Percentiles rank a stretch among this genome's conserved stretches.
Evolutionary conservation across 2,329 filamentous ascomycete species (phyloP).

Genomic region (Annulohypoxylon truncatum): DNA sequence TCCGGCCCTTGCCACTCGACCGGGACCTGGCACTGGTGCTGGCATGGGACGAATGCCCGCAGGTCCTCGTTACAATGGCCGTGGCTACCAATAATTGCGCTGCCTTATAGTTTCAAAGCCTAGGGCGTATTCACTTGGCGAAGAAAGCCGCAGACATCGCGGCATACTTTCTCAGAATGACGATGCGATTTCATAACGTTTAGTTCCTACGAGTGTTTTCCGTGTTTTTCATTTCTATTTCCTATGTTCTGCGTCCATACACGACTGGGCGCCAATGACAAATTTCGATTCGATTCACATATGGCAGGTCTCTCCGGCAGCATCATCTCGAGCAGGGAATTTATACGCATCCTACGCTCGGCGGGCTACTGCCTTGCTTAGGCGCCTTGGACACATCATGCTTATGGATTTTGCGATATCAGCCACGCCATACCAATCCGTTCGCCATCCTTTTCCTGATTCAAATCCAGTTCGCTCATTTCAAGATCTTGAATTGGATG

Average conservation of each 20-base stretch:
- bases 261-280: constrained; percentile 40
- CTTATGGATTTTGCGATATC: constrained; percentile 70
- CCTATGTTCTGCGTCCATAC: constrained; percentile 44
- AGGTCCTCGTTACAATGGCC: constrained; percentile 66
- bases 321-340: constrained; percentile 64
- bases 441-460: constrained; percentile 37
- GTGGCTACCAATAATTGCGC: constrained; percentile 64
- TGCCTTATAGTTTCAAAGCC: constrained; percentile 21
- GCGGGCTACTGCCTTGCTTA: constrained; percentile 59
- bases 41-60: constrained; percentile 70
- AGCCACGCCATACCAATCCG: constrained; percentile 41
- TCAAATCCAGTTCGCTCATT: constrained; percentile 31
- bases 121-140: constrained; percentile 11
- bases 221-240: constrained; percentile 39
- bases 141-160: constrained; percentile 5
- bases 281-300: constrained; percentile 54
- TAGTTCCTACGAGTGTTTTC: constrained; percentile 5
- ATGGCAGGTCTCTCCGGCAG: constrained; percentile 60
- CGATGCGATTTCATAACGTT: constrained; percentile 17
- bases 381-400: constrained; percentile 72
- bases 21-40: constrained; percentile 82
- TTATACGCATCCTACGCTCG: constrained; percentile 68
- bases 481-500: constrained; percentile 38
- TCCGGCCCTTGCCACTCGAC: constrained; percentile 87
- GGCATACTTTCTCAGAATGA: neutral